Evolutionary conservation across 805 yeast genomes (phyloP).

Genomic region (Pichia gijzeniarum): DNA sequence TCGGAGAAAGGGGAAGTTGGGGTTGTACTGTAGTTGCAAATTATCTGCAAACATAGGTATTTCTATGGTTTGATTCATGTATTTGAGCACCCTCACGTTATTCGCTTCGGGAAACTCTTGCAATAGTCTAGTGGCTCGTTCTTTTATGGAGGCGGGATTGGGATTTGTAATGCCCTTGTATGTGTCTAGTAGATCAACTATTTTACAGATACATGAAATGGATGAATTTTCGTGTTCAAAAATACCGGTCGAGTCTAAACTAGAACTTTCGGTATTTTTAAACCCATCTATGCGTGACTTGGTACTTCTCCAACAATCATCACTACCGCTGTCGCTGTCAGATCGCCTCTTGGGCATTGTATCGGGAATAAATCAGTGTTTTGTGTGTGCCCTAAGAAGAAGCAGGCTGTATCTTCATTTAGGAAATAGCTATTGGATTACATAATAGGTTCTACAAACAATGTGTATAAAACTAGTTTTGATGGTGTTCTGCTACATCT

Average conservation of each 20-base stretch:
- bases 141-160: background rate
- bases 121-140: background rate
- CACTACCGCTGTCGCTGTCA: background rate
- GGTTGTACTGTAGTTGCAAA: constrained; percentile 3
- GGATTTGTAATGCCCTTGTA: background rate
- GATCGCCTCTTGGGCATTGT: constrained; percentile 4
- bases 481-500: too few species aligned
- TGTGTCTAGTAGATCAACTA: background rate
- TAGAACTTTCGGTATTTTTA: background rate
- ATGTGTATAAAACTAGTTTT: too few species aligned
- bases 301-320: constrained; percentile 2
- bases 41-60: constrained; percentile 9
- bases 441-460: too few species aligned
- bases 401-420: too few species aligned
- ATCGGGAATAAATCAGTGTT: too few species aligned
- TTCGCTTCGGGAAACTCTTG: constrained; percentile 1
- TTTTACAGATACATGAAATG: background rate
- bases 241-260: background rate
- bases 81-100: constrained; percentile 3
- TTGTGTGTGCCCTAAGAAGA: too few species aligned
- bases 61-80: constrained; percentile 14
- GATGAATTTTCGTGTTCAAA: background rate
- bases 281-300: background rate
- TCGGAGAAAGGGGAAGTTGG: constrained; percentile 14
- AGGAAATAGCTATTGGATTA: too few species aligned